These are phyloP conservation scores for Coemansia sp. DNA, from an alignment of 192 early-diverging fungal genomes.

Conservation along the genomic window DNA sequence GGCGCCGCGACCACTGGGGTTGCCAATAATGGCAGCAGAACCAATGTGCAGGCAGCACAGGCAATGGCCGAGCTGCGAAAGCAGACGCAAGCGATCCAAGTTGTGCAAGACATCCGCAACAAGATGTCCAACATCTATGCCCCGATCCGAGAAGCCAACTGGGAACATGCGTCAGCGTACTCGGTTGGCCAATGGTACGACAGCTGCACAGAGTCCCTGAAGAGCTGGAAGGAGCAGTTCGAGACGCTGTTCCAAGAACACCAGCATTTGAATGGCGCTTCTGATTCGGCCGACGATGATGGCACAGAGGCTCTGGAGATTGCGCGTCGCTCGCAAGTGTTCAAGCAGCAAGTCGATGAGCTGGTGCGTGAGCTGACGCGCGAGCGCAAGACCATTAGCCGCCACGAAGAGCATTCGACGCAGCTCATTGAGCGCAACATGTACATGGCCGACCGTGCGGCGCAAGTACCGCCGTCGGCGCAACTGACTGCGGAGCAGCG, in stretches of 20 bases:
- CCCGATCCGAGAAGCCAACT: constrained; percentile 45
- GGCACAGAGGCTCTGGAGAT: background rate
- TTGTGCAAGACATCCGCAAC: constrained; percentile 56
- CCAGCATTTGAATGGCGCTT: constrained; percentile 28
- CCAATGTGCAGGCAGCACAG: constrained; percentile 19
- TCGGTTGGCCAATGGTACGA: constrained; percentile 43
- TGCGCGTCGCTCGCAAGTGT: constrained; percentile 17
- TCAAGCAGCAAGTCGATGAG: constrained; percentile 45
- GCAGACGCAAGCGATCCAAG: constrained; percentile 51
- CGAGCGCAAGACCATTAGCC: constrained; percentile 38
- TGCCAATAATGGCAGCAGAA: background rate
- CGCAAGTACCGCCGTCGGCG: constrained; percentile 35
- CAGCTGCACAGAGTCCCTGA: constrained; percentile 38
- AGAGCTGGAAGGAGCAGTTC: constrained; percentile 55
- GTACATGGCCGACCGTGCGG: constrained; percentile 43
- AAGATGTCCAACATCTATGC: constrained; percentile 45
- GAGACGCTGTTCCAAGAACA: constrained; percentile 53
- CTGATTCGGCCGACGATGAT: constrained; percentile 17
- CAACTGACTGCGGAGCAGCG: constrained; percentile 55
- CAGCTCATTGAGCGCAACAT: constrained; percentile 45
- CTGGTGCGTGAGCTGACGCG: constrained; percentile 45
- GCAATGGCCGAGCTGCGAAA: constrained; percentile 44
- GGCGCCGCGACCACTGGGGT: background rate
- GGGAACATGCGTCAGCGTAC: constrained; percentile 52
- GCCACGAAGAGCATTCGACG: constrained; percentile 48